These are phyloP conservation scores for Penicillium subrubescens DNA, from an alignment of 495 filamentous ascomycete genomes.

Conservation along the genomic window DNA sequence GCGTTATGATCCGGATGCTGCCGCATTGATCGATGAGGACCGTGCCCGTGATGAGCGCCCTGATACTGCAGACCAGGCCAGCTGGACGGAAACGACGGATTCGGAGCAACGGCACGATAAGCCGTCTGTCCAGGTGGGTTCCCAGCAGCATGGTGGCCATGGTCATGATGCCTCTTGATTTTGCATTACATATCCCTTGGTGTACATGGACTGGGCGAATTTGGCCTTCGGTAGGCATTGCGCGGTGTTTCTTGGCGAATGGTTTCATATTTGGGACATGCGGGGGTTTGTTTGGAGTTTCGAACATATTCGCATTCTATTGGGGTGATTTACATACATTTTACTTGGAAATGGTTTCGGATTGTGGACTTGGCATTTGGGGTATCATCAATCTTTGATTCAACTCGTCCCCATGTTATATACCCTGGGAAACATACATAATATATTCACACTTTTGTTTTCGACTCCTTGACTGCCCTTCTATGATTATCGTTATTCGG, in stretches of 20 bases:
- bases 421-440: slow-evolving; percentile 16
- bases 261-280: background rate
- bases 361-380: background rate
- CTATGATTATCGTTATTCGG: background rate
- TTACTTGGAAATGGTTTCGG: background rate
- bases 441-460: background rate
- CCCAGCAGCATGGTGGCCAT: background rate
- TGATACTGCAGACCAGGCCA: slow-evolving; percentile 17
- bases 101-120: slow-evolving; percentile 21
- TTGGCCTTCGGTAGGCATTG: background rate
- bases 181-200: background rate
- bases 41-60: slow-evolving; percentile 5
- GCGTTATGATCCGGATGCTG: slow-evolving; percentile 49
- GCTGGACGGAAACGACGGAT: slow-evolving; percentile 23
- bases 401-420: slow-evolving; percentile 11
- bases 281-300: background rate
- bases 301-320: background rate
- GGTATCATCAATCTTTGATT: background rate
- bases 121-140: background rate
- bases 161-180: background rate
- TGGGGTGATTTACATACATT: background rate
- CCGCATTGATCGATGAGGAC: slow-evolving; percentile 43
- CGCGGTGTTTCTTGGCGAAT: background rate
- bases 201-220: background rate
- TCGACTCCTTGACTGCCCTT: background rate